A percentile compares a stretch with the other conserved stretches of the same genome.
phyloP scores from a whole-genome alignment of 1,139 yeast species.

The Blastobotrys niveus region DNA sequence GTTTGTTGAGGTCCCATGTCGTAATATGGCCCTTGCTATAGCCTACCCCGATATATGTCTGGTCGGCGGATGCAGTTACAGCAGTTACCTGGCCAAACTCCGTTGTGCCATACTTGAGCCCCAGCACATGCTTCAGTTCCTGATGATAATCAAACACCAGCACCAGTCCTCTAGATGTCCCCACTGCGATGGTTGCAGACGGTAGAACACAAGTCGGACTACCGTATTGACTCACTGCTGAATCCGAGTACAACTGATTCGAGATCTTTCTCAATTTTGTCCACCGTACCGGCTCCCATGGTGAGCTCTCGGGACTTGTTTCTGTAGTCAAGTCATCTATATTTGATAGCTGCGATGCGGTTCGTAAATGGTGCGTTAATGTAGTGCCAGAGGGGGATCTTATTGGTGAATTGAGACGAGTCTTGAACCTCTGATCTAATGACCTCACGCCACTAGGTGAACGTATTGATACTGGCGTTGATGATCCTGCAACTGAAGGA shows the following conservation, averaged over 20 bases:
- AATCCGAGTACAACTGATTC: constrained; percentile 36
- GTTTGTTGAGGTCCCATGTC: constrained; percentile 42
- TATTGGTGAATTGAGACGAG: constrained; percentile 26
- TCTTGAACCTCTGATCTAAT: constrained; percentile 28
- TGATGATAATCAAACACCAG: constrained; percentile 64
- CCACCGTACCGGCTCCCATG: constrained; percentile 40
- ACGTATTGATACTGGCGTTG: constrained; percentile 19
- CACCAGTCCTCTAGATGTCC: constrained; percentile 55
- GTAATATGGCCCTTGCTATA: constrained; percentile 43
- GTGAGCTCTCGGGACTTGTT: constrained; percentile 7
- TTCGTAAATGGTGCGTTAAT: constrained; percentile 7
- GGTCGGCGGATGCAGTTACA: constrained; percentile 47
- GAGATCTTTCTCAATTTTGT: constrained; percentile 41
- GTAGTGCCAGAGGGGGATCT: constrained; percentile 7
- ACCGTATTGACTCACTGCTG: constrained; percentile 44
- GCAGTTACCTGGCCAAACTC: constrained; percentile 43
- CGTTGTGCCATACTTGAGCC: constrained; percentile 26
- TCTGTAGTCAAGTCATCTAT: constrained; percentile 17
- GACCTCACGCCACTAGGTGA: constrained; percentile 16
- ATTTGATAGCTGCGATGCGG: constrained; percentile 13
- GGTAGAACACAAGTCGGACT: constrained; percentile 44
- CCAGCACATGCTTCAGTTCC: constrained; percentile 41
- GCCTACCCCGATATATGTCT: constrained; percentile 45
- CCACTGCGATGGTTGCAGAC: constrained; percentile 52
- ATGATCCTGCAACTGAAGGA: constrained; percentile 8